phyloP scores from a whole-genome alignment of 176 grass and related monocot species.

The Juncus inflexus region DNA sequence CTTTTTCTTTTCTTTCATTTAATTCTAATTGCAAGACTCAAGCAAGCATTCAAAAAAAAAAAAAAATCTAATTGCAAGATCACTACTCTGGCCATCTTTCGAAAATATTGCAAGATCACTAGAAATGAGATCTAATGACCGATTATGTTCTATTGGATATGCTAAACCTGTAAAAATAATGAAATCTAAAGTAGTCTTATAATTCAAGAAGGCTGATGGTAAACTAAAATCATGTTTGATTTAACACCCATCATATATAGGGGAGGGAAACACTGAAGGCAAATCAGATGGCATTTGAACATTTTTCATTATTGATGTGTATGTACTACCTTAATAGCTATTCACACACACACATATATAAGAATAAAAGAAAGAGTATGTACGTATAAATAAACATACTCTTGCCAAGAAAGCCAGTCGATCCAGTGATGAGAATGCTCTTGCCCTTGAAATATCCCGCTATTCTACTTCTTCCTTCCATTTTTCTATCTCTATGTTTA shows the following conservation, averaged over 20 bases:
- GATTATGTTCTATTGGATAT: too few relatives aligned
- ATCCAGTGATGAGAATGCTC: conserved; percentile 69
- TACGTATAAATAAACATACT: conserved; percentile 32
- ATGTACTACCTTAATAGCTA: too few relatives aligned
- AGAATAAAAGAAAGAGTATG: background rate
- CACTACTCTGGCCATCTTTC: background rate
- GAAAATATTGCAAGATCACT: background rate
- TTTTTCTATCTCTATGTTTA: conserved; percentile 14
- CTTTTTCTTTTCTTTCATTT: too few relatives aligned
- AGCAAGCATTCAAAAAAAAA: background rate
- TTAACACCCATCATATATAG: too few relatives aligned
- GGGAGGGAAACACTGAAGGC: too few relatives aligned
- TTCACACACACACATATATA: too few relatives aligned
- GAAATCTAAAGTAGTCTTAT: too few relatives aligned
- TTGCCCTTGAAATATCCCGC: conserved; percentile 66
- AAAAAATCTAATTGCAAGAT: conserved; percentile 1
- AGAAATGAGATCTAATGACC: too few relatives aligned
- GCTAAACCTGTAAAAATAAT: background rate
- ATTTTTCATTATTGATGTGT: too few relatives aligned
- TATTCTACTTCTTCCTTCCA: conserved; percentile 50
- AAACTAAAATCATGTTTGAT: too few relatives aligned
- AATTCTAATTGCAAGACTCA: background rate
- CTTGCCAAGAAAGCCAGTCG: conserved; percentile 85
- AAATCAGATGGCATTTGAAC: too few relatives aligned
- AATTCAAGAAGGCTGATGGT: too few relatives aligned